Conservation (phyloP, 2,329 filamentous ascomycete species). For the Alternaria sp. region DNA sequence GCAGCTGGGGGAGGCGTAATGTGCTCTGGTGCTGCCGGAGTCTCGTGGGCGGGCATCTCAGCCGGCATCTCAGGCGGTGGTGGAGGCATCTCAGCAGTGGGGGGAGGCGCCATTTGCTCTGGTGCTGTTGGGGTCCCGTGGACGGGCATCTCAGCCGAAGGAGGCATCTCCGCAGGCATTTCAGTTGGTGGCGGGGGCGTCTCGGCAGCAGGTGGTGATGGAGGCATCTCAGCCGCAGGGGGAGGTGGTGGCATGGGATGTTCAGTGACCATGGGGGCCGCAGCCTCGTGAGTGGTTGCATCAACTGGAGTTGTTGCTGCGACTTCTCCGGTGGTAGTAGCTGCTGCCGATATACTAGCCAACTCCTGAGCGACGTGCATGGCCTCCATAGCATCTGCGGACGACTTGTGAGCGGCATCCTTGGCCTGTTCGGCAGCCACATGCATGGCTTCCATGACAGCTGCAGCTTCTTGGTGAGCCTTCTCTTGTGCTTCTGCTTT, state of each 20-base stretch:
- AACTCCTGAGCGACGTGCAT: conserved; percentile 24
- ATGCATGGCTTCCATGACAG: conserved; percentile 24
- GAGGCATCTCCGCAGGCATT: too few species aligned
- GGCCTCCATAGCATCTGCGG: conserved; percentile 23
- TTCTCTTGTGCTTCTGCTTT: conserved; percentile 17
- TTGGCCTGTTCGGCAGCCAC: conserved; percentile 20
- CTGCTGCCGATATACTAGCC: conserved; percentile 19
- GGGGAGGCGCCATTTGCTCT: background rate
- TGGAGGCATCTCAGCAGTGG: background rate
- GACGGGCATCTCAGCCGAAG: too few species aligned
- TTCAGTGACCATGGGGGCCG: conserved; percentile 9
- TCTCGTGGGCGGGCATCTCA: conserved; percentile 10
- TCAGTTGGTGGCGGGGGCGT: conserved; percentile 6
- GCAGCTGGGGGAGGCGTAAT: conserved; percentile 10
- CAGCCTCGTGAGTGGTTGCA: conserved; percentile 17
- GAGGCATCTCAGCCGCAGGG: background rate
- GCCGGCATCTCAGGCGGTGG: too few species aligned
- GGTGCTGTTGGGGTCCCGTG: conserved; percentile 2
- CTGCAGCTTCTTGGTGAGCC: conserved; percentile 21
- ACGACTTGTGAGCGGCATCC: conserved; percentile 18
- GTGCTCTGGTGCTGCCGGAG: conserved; percentile 7
- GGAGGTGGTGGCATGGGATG: background rate
- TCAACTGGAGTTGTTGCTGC: conserved; percentile 11
- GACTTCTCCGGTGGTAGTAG: conserved; percentile 8
- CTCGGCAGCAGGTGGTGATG: background rate